Base-by-base conservation (phyloP, 495 filamentous ascomycete species). In the Ramalina peruviana region DNA sequence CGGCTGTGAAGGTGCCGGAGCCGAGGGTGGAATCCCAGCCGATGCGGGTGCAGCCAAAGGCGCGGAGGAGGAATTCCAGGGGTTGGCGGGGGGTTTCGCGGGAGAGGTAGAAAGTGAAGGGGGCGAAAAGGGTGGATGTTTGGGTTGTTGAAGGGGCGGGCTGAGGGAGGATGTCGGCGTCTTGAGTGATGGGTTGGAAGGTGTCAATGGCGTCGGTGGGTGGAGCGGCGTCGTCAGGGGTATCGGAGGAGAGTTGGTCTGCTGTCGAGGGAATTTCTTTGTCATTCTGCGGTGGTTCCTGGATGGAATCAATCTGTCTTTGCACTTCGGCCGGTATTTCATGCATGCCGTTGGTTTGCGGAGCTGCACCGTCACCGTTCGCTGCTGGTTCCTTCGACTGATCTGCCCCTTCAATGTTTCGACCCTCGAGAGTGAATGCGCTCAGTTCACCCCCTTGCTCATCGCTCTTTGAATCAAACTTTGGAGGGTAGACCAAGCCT, bases 41-140 rank as follows among this genome's bases (percentile, higher is more conserved):
- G 58, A 98, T 82, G 41, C 93, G 80, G 71, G 87, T 94, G 73
- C 92, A 96, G 49, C 93, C 92, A 55, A 96, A 97, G 13, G 92
- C 78, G 53, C 88, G 84, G 42, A 98, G 80, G 48, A 98, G 79
- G 62, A 98, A 95, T 65, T 98, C 92, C 6, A 98, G 71, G 1
- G 92, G 81, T 46, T 88, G 82, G 55, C 88, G 78, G 19, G 92
- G 92, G 2, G 89, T 88, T 66, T 98, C 92, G 54, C 92, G 80
- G 19, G 93, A 97, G 36, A 98, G 75, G 71, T 81, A 98, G 67
- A 98, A 82, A 23, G 86, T 93, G 64, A 84, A 90, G 26, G 83
- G 78, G 7, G 84, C 72, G 66, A 97, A 97, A 30, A 98, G 77
- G 15, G 79, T 69, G 36, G 80, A 69, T 33, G 67, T 68, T 50